Percentiles rank a stretch among this genome's conserved stretches.
Evolutionary conservation across 495 filamentous ascomycete genomes (phyloP).

Genomic region (Penicillium ucsense): DNA sequence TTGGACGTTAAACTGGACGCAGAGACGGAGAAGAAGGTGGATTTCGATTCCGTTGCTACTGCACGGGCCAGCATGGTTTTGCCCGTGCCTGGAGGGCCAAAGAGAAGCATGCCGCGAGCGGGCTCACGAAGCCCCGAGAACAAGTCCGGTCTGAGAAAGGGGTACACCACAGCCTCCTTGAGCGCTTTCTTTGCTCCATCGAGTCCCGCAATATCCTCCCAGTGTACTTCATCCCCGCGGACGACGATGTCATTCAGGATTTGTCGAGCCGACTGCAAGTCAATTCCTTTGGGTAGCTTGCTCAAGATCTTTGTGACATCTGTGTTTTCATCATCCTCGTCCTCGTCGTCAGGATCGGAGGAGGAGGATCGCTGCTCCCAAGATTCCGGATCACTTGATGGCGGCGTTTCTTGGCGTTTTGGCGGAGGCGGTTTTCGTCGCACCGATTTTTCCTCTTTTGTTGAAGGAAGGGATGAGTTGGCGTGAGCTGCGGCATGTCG

Average conservation of each 20-base stretch:
- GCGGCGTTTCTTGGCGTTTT: conserved; percentile 30
- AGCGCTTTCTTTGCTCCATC: conserved; percentile 85
- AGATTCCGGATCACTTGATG: conserved; percentile 37
- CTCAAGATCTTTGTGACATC: conserved; percentile 55
- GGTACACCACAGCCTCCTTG: conserved; percentile 95
- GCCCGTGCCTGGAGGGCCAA: conserved; percentile 91
- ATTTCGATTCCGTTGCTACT: conserved; percentile 88
- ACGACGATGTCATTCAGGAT: conserved; percentile 96
- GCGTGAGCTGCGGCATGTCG: conserved; percentile 16
- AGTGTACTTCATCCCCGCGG: conserved; percentile 88
- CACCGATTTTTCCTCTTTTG: conserved; percentile 11
- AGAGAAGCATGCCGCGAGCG: conserved; percentile 89
- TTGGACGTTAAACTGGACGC: conserved; percentile 91
- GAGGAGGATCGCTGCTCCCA: conserved; percentile 19
- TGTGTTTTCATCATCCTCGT: conserved; percentile 32
- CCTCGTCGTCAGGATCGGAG: conserved; percentile 24
- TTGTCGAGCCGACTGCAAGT: conserved; percentile 72
- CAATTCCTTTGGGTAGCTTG: conserved; percentile 69
- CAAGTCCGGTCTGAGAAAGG: conserved; percentile 89
- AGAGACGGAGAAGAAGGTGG: conserved; percentile 95
- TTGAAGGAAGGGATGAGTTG: conserved; percentile 13
- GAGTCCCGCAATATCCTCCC: conserved; percentile 88
- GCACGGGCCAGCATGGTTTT: conserved; percentile 98
- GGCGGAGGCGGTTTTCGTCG: conserved; percentile 16
- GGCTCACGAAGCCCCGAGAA: conserved; percentile 95